A percentile compares a stretch with the other conserved stretches of the same genome.
These are phyloP conservation scores for Paramecium sexaurelia DNA, from an alignment of 73 alveolate species.

Conservation along the genomic window DNA sequence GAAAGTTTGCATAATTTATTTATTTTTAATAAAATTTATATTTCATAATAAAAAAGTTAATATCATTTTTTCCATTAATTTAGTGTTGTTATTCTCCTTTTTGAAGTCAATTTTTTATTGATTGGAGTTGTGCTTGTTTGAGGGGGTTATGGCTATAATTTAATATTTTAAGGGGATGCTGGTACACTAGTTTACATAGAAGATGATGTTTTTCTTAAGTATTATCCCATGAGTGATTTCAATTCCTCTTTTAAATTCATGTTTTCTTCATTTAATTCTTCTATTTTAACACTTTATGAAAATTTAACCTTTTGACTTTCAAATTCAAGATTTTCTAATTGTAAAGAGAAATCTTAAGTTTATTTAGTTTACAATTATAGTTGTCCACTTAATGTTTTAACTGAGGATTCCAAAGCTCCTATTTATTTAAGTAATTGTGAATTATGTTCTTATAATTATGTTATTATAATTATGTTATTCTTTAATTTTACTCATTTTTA, in stretches of 20 bases:
- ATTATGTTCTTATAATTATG: background rate
- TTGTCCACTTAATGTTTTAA: slow-evolving; percentile 21
- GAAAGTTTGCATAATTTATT: background rate
- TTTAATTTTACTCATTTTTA: background rate
- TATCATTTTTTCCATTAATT: background rate
- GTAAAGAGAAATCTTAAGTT: background rate
- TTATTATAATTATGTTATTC: background rate
- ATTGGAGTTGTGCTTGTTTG: background rate
- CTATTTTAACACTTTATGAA: background rate
- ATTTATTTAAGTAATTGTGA: background rate
- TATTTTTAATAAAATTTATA: background rate
- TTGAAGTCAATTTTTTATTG: background rate
- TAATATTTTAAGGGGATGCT: background rate
- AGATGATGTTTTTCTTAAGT: background rate
- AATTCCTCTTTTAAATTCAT: slow-evolving; percentile 11
- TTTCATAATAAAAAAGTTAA: background rate
- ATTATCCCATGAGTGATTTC: slow-evolving; percentile 32
- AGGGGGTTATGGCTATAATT: background rate
- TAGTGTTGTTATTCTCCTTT: background rate
- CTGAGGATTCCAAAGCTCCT: background rate
- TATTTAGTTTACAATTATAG: background rate
- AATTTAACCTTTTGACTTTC: background rate
- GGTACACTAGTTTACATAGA: slow-evolving; percentile 16
- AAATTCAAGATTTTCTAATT: slow-evolving; percentile 23
- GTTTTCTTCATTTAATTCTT: slow-evolving; percentile 25